Percentiles rank a stretch among this genome's conserved stretches.
Evolutionary conservation across 176 grass and related monocot genomes (phyloP).

Genomic region (Hsuehochloa calcarea): DNA sequence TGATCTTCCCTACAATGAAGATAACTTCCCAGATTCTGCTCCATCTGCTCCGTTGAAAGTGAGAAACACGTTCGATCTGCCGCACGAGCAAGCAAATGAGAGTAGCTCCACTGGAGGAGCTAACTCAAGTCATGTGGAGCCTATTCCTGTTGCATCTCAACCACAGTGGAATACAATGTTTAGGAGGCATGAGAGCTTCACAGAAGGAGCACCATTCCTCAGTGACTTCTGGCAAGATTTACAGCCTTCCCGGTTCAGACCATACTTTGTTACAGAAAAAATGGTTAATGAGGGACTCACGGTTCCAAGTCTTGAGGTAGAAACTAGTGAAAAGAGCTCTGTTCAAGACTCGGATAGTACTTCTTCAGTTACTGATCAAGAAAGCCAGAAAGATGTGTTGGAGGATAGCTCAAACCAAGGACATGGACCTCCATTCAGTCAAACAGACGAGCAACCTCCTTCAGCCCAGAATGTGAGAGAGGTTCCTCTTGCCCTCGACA

Average conservation of each 20-base stretch:
- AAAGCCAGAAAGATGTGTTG: constrained; percentile 42
- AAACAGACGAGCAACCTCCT: not conserved
- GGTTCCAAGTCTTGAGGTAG: constrained; percentile 25
- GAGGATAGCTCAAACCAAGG: constrained; percentile 29
- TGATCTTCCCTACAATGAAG: constrained; percentile 52
- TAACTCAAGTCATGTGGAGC: constrained; percentile 24
- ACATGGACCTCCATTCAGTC: not conserved
- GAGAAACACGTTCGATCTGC: constrained; percentile 43
- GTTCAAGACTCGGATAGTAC: constrained; percentile 37
- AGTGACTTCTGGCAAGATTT: constrained; percentile 41
- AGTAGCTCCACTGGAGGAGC: constrained; percentile 21
- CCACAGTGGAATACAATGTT: constrained; percentile 37
- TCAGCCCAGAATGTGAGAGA: not conserved
- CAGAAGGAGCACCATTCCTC: constrained; percentile 45
- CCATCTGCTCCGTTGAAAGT: constrained; percentile 39
- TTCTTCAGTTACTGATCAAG: constrained; percentile 48
- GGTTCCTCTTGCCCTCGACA: constrained; percentile 21
- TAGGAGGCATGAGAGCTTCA: constrained; percentile 72
- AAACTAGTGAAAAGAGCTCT: constrained; percentile 43
- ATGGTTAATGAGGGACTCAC: constrained; percentile 26
- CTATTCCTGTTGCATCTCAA: constrained; percentile 11
- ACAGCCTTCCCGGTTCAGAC: constrained; percentile 38
- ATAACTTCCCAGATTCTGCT: constrained; percentile 62
- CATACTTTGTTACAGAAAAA: constrained; percentile 53
- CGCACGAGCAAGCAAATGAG: constrained; percentile 23